Conservation (phyloP, 805 yeast genomes). For the Wickerhamiella cacticola region DNA sequence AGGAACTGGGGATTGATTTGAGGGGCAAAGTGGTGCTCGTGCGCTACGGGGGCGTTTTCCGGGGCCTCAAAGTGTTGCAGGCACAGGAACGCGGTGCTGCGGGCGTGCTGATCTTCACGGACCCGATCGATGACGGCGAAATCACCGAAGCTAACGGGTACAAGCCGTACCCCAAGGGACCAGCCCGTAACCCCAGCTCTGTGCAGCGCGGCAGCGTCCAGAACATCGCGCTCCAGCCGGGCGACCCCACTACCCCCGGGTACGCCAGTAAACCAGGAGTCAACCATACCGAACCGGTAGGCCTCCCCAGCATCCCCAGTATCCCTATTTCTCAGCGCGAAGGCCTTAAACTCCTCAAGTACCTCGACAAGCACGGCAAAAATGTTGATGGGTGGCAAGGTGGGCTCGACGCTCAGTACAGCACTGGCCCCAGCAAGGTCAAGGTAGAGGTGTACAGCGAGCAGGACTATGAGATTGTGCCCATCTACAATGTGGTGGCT, state of each 20-base stretch:
- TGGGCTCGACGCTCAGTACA: slow-evolving; percentile 36
- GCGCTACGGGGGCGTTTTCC: slow-evolving; percentile 52
- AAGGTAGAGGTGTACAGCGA: slow-evolving; percentile 45
- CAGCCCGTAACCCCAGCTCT: slow-evolving; percentile 63
- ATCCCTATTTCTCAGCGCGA: slow-evolving; percentile 57
- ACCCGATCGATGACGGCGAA: slow-evolving; percentile 47
- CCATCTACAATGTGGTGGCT: slow-evolving; percentile 54
- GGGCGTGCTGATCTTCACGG: slow-evolving; percentile 57
- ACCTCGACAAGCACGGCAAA: slow-evolving; percentile 48
- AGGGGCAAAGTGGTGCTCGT: slow-evolving; percentile 51
- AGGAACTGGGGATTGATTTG: slow-evolving; percentile 37
- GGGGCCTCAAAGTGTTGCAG: slow-evolving; percentile 65
- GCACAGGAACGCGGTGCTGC: slow-evolving; percentile 61
- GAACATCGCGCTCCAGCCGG: slow-evolving; percentile 49
- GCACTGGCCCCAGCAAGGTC: slow-evolving; percentile 39
- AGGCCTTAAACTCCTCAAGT: slow-evolving; percentile 47
- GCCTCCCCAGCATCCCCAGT: slow-evolving; percentile 56
- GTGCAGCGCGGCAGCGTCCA: slow-evolving; percentile 69
- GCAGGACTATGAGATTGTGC: slow-evolving; percentile 50
- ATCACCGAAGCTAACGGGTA: slow-evolving; percentile 45
- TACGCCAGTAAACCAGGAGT: slow-evolving; percentile 40
- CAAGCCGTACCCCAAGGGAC: slow-evolving; percentile 59
- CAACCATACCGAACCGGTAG: slow-evolving; percentile 36
- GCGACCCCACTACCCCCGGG: slow-evolving; percentile 73
- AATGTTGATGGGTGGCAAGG: slow-evolving; percentile 36